Evolutionary conservation across 805 yeast genomes (phyloP).

Genomic region (Nakazawaea ernobii): DNA sequence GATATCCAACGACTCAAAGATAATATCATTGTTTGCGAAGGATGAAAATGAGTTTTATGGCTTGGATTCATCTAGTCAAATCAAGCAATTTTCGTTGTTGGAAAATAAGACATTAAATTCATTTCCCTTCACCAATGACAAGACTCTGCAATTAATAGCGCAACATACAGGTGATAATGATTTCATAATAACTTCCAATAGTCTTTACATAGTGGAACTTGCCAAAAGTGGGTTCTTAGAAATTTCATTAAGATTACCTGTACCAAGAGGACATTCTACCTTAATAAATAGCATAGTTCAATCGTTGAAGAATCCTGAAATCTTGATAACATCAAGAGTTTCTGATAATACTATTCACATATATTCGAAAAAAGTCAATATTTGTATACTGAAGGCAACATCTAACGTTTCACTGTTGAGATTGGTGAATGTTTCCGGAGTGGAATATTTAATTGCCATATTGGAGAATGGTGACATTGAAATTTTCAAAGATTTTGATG

Average conservation of each 20-base stretch:
- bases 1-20: constrained; percentile 25
- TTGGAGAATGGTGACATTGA: constrained; percentile 27
- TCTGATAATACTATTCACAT: constrained; percentile 27
- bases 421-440: constrained; percentile 15
- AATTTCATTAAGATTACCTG: constrained; percentile 26
- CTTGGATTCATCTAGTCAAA: constrained; percentile 20
- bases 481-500: constrained; percentile 19
- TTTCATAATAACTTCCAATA: constrained; percentile 23
- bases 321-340: constrained; percentile 28
- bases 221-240: constrained; percentile 18
- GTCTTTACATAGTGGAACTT: constrained; percentile 23
- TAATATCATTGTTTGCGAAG: constrained; percentile 21
- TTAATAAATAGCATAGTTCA: constrained; percentile 29
- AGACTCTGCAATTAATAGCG: constrained; percentile 17
- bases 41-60: constrained; percentile 23
- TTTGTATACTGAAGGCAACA: constrained; percentile 28
- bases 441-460: constrained; percentile 23
- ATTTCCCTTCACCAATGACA: constrained; percentile 15
- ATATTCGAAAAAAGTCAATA: constrained; percentile 24
- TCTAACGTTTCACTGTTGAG: constrained; percentile 25
- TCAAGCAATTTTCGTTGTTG: constrained; percentile 20
- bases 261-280: constrained; percentile 26
- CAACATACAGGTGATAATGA: constrained; percentile 22
- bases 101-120: constrained; percentile 18
- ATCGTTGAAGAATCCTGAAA: constrained; percentile 24